phyloP scores from a whole-genome alignment of 805 yeast genomes.

The Kluyveromyces starmeri region DNA sequence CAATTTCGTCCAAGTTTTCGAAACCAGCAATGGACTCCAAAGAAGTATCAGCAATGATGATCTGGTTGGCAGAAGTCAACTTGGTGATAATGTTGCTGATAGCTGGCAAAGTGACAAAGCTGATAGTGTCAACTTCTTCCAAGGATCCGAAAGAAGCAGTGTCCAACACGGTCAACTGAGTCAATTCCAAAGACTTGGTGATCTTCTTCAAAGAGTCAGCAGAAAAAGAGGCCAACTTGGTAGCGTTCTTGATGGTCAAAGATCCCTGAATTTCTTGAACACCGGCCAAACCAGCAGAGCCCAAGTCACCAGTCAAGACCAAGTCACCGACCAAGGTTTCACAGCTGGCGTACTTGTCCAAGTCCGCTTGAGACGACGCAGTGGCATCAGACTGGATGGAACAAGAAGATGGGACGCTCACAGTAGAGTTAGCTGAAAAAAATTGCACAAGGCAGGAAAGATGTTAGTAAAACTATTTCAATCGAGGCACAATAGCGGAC shows the following conservation, averaged over 20 bases:
- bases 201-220: conserved; percentile 76
- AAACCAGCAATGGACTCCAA: conserved; percentile 62
- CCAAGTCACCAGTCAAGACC: conserved; percentile 55
- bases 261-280: conserved; percentile 74
- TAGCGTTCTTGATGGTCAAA: conserved; percentile 56
- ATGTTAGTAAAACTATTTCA: no score
- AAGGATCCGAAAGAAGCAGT: conserved; percentile 69
- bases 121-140: conserved; percentile 71
- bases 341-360: conserved; percentile 69
- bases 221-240: conserved; percentile 50
- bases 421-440: conserved; percentile 34
- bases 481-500: no score
- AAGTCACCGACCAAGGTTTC: conserved; percentile 73
- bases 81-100: conserved; percentile 60
- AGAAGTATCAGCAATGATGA: conserved; percentile 67
- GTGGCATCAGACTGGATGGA: conserved; percentile 52
- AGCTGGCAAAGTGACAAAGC: conserved; percentile 81
- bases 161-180: conserved; percentile 55
- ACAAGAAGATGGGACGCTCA: conserved; percentile 52
- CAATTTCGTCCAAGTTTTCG: conserved; percentile 34
- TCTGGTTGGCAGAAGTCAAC: conserved; percentile 62
- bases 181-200: conserved; percentile 58
- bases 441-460: not conserved
- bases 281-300: conserved; percentile 60
- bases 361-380: conserved; percentile 71